phyloP scores from a whole-genome alignment of 306 rosid genomes.

The Corylus americana region DNA sequence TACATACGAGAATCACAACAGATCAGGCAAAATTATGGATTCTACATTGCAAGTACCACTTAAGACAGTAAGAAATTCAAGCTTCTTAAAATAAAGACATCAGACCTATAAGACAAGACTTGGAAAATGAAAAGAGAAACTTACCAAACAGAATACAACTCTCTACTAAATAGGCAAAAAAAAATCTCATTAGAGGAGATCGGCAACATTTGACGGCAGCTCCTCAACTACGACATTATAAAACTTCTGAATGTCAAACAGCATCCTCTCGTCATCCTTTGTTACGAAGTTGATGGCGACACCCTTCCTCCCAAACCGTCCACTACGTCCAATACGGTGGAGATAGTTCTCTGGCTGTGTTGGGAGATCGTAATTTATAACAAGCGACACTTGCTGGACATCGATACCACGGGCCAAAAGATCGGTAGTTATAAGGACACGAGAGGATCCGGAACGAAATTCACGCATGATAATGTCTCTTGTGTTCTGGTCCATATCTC shows the following conservation, averaged over 20 bases:
- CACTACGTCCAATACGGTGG: conserved; percentile 86
- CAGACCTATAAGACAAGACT: conserved; percentile 38
- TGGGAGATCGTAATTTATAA: conserved; percentile 76
- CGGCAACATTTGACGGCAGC: conserved; percentile 81
- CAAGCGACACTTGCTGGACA: conserved; percentile 83
- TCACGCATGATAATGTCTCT: conserved; percentile 89
- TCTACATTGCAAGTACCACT: conserved; percentile 42
- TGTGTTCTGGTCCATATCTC: conserved; percentile 91
- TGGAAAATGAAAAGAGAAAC: conserved; percentile 19
- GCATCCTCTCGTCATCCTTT: conserved; percentile 63
- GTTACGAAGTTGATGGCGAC: conserved; percentile 81
- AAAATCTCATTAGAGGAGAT: conserved; percentile 61
- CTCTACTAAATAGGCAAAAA: conserved; percentile 40
- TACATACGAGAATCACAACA: conserved; percentile 26
- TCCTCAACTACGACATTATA: conserved; percentile 73
- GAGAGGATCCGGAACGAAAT: conserved; percentile 80
- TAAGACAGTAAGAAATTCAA: conserved; percentile 29
- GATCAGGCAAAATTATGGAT: conserved; percentile 28
- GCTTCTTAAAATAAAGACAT: conserved; percentile 32
- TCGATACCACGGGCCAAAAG: conserved; percentile 87
- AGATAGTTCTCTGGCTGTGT: conserved; percentile 91
- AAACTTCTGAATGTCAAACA: conserved; percentile 76
- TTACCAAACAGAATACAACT: conserved; percentile 34
- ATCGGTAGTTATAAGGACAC: conserved; percentile 76
- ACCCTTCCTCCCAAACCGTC: conserved; percentile 84